These are phyloP conservation scores for Schizopora paradoxa DNA, from an alignment of 1,284 basidiomycete genomes.

Conservation along the genomic window DNA sequence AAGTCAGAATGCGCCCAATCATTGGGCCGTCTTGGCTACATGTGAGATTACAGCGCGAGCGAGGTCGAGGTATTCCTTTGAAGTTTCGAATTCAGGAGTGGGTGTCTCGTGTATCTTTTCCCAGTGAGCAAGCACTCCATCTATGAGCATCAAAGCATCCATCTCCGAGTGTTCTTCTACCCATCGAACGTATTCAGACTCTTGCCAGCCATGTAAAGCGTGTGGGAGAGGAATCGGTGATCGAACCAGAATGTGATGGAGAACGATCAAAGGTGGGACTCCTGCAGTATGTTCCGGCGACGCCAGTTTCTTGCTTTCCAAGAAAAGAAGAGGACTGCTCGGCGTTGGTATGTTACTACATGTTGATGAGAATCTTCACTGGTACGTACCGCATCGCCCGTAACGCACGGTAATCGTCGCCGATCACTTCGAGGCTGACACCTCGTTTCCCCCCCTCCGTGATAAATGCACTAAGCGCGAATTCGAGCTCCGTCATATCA, in stretches of 20 bases:
- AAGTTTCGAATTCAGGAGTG: slow-evolving; percentile 37
- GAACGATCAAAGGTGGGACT: slow-evolving; percentile 75
- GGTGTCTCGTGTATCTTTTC: slow-evolving; percentile 59
- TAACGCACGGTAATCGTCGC: slow-evolving; percentile 75
- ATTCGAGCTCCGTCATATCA: slow-evolving; percentile 95
- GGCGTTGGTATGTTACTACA: slow-evolving; percentile 7
- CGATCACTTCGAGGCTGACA: slow-evolving; percentile 62
- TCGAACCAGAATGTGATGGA: slow-evolving; percentile 90
- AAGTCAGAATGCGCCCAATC: background rate
- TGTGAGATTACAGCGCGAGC: slow-evolving; percentile 51
- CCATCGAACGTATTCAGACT: slow-evolving; percentile 89
- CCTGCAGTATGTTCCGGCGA: slow-evolving; percentile 62
- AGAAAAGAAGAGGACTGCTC: slow-evolving; percentile 76
- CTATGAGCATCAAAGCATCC: slow-evolving; percentile 68
- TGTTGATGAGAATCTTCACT: slow-evolving; percentile 1
- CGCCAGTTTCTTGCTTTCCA: slow-evolving; percentile 68
- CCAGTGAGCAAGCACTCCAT: slow-evolving; percentile 67
- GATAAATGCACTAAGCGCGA: slow-evolving; percentile 77
- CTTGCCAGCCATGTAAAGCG: slow-evolving; percentile 84
- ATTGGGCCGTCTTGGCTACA: background rate
- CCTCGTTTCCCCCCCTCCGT: slow-evolving; percentile 54
- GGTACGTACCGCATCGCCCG: slow-evolving; percentile 70
- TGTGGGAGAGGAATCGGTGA: slow-evolving; percentile 83
- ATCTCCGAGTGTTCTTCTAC: slow-evolving; percentile 71
- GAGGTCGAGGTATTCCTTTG: slow-evolving; percentile 53